phyloP scores from a whole-genome alignment of 169 alveolate species.

The Plasmodium knowlesi region DNA sequence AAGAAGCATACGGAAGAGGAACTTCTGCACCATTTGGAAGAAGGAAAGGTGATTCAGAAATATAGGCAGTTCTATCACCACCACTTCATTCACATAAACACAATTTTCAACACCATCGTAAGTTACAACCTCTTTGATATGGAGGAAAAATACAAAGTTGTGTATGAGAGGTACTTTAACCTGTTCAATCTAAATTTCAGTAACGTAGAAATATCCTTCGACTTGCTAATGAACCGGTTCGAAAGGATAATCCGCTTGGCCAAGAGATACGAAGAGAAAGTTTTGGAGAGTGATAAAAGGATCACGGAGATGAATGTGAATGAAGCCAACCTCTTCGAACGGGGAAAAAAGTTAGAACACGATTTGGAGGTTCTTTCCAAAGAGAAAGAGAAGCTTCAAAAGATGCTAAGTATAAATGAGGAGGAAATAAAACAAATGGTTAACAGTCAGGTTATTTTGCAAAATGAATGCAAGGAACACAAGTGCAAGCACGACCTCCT shows the following conservation, averaged over 20 bases:
- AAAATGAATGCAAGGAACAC: conserved; percentile 24
- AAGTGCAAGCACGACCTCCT: background rate
- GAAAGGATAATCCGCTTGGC: conserved; percentile 17
- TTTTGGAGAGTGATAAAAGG: background rate
- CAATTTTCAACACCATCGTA: conserved; percentile 24
- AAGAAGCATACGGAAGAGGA: conserved; percentile 29
- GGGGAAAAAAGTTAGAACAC: background rate
- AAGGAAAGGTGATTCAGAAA: background rate
- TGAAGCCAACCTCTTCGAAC: background rate
- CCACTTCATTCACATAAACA: conserved; percentile 38
- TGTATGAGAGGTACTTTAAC: conserved; percentile 44
- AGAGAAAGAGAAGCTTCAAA: conserved; percentile 22
- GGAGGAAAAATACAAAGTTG: conserved; percentile 11
- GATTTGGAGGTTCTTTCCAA: background rate
- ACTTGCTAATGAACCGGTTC: conserved; percentile 12
- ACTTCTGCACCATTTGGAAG: background rate
- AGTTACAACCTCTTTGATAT: conserved; percentile 5
- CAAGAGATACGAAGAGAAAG: background rate
- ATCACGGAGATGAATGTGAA: conserved; percentile 10
- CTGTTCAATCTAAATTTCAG: conserved; percentile 43
- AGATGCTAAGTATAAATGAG: background rate
- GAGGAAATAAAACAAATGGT: conserved; percentile 6
- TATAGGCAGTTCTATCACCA: conserved; percentile 43
- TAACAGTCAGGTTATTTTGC: background rate
- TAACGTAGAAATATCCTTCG: conserved; percentile 46